Conservation (phyloP, 495 filamentous ascomycete species). For the Annulohypoxylon stygium region DNA sequence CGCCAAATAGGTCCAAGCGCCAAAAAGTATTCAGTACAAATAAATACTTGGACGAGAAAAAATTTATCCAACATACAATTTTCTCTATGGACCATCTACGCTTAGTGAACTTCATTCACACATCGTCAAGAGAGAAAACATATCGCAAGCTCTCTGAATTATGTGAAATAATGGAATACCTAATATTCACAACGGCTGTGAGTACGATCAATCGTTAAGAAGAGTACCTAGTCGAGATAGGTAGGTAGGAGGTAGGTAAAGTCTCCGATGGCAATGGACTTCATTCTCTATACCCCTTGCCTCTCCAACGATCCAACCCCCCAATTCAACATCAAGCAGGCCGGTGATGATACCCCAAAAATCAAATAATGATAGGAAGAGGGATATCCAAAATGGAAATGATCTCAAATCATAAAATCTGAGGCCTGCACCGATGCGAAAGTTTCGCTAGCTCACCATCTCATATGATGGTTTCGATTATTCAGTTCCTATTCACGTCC, state of each 20-base stretch:
- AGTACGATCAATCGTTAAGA: not conserved
- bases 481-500: not conserved
- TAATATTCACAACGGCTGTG: conserved; percentile 8
- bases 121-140: not conserved
- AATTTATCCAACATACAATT: not conserved
- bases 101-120: not conserved
- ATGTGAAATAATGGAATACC: not conserved
- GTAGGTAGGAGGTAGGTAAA: not conserved
- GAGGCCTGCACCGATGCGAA: conserved; percentile 56
- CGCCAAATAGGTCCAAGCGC: not conserved
- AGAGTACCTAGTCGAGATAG: not conserved
- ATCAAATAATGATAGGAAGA: conserved; percentile 71
- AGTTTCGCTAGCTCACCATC: not conserved
- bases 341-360: conserved; percentile 68
- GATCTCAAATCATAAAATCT: conserved; percentile 69
- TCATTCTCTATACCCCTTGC: not conserved
- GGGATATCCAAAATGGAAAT: conserved; percentile 65
- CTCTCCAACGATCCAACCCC: not conserved
- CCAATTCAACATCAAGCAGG: conserved; percentile 46
- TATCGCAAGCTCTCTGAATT: not conserved
- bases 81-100: not conserved
- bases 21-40: not conserved
- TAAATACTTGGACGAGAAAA: not conserved
- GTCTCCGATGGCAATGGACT: too few species aligned
- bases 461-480: not conserved